These are phyloP conservation scores for Chalaropsis thielavioides DNA, from an alignment of 2,329 filamentous ascomycete genomes.

Conservation along the genomic window DNA sequence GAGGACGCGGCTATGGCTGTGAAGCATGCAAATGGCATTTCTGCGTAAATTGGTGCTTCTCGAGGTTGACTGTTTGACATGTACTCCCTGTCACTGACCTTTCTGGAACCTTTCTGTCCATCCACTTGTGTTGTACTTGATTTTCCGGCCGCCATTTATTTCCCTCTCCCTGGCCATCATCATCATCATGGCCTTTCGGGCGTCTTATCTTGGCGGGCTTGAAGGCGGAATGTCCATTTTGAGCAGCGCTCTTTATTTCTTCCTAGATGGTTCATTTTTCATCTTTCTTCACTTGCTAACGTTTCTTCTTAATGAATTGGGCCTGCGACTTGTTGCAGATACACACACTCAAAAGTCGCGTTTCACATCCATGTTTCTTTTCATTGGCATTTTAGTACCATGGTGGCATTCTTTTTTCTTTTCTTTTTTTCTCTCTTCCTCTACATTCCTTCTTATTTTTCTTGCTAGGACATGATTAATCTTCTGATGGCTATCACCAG, in stretches of 20 bases:
- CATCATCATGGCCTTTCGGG: too few relatives aligned
- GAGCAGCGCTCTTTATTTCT: too few relatives aligned
- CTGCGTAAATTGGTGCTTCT: slow-evolving; percentile 17
- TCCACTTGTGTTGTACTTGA: background rate
- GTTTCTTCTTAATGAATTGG: slow-evolving; percentile 3
- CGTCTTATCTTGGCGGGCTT: too few relatives aligned
- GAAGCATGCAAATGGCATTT: slow-evolving; percentile 16
- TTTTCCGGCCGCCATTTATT: background rate
- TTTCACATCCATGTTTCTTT: slow-evolving; percentile 2
- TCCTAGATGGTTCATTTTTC: background rate
- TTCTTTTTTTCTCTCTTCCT: background rate
- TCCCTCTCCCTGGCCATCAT: background rate
- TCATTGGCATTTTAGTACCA: background rate
- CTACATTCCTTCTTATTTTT: background rate
- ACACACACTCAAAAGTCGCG: slow-evolving; percentile 8
- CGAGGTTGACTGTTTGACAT: slow-evolving; percentile 8
- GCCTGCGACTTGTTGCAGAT: background rate
- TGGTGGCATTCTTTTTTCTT: background rate
- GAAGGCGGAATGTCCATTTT: too few relatives aligned
- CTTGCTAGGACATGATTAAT: slow-evolving; percentile 3
- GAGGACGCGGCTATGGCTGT: slow-evolving; percentile 31
- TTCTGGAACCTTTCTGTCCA: too few relatives aligned
- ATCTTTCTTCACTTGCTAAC: background rate
- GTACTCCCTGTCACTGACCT: background rate
- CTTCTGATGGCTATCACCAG: background rate